phyloP scores from a whole-genome alignment of 371 early-diverging fungal species.

The Sporodiniella umbellata region DNA sequence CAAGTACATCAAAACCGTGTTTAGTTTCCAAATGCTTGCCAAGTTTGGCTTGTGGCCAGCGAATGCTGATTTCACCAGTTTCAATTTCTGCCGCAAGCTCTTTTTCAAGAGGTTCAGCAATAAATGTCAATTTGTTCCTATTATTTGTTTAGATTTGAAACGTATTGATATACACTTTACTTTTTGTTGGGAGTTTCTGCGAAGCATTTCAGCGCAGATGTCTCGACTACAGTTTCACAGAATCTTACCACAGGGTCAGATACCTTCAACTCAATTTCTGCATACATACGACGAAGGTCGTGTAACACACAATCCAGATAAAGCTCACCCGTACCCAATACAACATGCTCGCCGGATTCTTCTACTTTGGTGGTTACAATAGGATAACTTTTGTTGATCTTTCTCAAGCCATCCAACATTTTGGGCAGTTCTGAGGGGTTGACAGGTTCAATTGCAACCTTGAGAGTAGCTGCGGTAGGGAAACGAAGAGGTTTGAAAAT shows the following conservation, averaged over 20 bases:
- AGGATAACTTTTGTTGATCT: slow-evolving; percentile 94
- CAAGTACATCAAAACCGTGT: slow-evolving; percentile 93
- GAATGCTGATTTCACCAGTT: slow-evolving; percentile 61
- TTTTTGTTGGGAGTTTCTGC: slow-evolving; percentile 98
- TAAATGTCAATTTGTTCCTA: slow-evolving; percentile 93
- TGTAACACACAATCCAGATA: slow-evolving; percentile 96
- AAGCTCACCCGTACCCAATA: slow-evolving; percentile 93
- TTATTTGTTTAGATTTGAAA: background rate
- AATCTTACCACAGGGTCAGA: slow-evolving; percentile 95
- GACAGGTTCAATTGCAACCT: slow-evolving; percentile 95
- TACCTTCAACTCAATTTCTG: slow-evolving; percentile 96
- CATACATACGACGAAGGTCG: slow-evolving; percentile 89
- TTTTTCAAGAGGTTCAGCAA: slow-evolving; percentile 92
- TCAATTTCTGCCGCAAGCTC: slow-evolving; percentile 93
- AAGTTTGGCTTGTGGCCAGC: slow-evolving; percentile 75
- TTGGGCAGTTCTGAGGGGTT: slow-evolving; percentile 96
- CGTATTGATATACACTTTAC: slow-evolving; percentile 22
- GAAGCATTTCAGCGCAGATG: slow-evolving; percentile 91
- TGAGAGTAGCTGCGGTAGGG: slow-evolving; percentile 82
- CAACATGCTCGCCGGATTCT: slow-evolving; percentile 95
- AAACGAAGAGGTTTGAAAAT: slow-evolving; percentile 86
- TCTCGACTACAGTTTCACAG: slow-evolving; percentile 95
- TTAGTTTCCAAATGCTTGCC: slow-evolving; percentile 78
- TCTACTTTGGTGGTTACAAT: slow-evolving; percentile 90
- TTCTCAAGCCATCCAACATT: slow-evolving; percentile 95